Base-by-base conservation (phyloP, 768 basidiomycete genomes). In the Ramaria rubella region DNA sequence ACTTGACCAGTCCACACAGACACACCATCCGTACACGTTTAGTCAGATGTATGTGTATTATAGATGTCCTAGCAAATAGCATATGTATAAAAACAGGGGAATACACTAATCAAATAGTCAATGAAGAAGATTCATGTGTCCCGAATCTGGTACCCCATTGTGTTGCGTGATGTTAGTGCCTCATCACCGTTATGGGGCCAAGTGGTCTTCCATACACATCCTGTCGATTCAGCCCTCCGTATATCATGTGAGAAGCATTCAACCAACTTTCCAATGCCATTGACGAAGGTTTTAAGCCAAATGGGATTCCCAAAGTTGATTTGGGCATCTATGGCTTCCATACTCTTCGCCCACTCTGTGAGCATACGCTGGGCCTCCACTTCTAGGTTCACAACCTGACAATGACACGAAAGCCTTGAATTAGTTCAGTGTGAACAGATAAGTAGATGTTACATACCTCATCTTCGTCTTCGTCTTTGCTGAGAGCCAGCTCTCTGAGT, bases 241-340 rank as follows among this genome's bases (percentile, higher is more conserved):
- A 69, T 57, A 50, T 67, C 64, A 19, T 52, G 33, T 9, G 64
- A 61, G 33, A 64, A 52, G 26, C 52, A 31, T 46, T 52, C 49
- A 27, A 60, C 60, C 43, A 62, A 61, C 30, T 38, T 46, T n/a
- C 61, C 60, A 17, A 61, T n/a, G 24, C 54, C 55, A 17, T 24
- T 27, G 17, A 49, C 53, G 15, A 61, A 38, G 26, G 58, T 62
- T 24, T 27, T 54, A 56, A 60, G 55, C 58, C 60, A 61, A 40
- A 64, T 57, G 5, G 7, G 45, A 51, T 64, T 54, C 15, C 42
- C 21, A 23, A 34, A 15, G 19, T 49, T 33, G 36, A 56, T n/a
- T 19, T 58, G 57, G 21, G 36, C 29, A 7, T 53, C 38, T 24
- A 58, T 57, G 23, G 43, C 43, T 7, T 56, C 34, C 19, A 38